Evolutionary conservation across 176 grass and related monocot genomes (phyloP), one percentile per base, ranked within the genome.

Genomic region (Oryza nivara): DNA sequence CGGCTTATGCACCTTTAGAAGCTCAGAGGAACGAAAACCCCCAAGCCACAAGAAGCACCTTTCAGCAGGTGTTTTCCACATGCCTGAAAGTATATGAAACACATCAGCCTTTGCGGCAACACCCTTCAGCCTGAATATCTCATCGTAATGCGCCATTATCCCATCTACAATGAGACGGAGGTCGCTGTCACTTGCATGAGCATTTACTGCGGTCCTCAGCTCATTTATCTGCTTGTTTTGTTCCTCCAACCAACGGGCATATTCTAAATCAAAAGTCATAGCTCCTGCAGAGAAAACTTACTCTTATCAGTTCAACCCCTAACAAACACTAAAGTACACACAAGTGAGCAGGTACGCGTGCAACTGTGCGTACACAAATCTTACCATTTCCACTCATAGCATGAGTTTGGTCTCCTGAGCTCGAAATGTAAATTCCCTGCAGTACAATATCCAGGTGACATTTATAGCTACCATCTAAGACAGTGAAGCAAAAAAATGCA

Each of bases 11-110:
- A 95, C 95, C 92, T 97, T 97, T 72, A 97, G 76, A 70, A 97
- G 90, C 82, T 95, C 95, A 73, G 95, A 97, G 6, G 92, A 91
- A 83, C 95, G 92, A 83, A 95, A 97, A 68, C 95, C 95, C 44
- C 95, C 95, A 22, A 95, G 88, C 95, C 95, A 97, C 74, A 97
- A 85, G 85, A 97, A 97, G 79, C 92, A 97, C 44, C 95, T 92
- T 88, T 97, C 95, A 32, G 95, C 95, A 44, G 92, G 95, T 85
- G 95, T 97, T 84, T 97, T 91, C 95, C 95, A 97, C 95, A 97
- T 97, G 86, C 95, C 95, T 79, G 95, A 97, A 75, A 97, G 89
- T 54, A 97, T 93, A 88, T 95, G 95, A 91, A 97, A 97, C 45
- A 95, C 95, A 84, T 97, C 95, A 52, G 90, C 84, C 88, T 97